Evolutionary conservation across 805 yeast species (phyloP), one percentile per base, ranked within the genome.

Genomic region (Sugiyamaella smithiae): DNA sequence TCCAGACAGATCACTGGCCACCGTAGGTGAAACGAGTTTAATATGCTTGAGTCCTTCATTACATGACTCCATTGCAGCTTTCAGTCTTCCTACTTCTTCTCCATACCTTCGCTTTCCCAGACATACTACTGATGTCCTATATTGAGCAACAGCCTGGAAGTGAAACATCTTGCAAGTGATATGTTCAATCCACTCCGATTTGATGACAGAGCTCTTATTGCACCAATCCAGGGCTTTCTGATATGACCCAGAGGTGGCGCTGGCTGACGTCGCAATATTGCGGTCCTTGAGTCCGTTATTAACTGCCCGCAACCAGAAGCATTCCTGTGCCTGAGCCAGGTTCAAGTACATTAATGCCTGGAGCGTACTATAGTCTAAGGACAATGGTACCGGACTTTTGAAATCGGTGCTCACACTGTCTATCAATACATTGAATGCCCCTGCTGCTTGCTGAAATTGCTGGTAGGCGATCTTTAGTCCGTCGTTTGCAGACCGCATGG

Each of bases 281-380:
- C 83, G 68, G 59, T 85, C 81, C 57, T 81, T 84, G 57, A 78
- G 59, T 9, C 71, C 68, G 19, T 66, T 69, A 14, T 67, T 63
- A 0, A 72, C 65, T 0, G 96, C 88, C 57, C 82, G 82, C 42
- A 77, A 80, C 96, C 97, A 89, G 44, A 84, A 80, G 9, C 80
- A 74, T 60, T 90, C 97, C 65, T 89, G 96, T 0, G 96, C 93
- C 59, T 88, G 96, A 0, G 95, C 93, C 33, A 85, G 61, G 78
- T 78, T 77, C 29, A 88, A 59, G 9, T 62, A 56, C 31, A 73
- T 66, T 46, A 89, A 66, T 14, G 81, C 70, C 9, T 69, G 66
- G 7, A 85, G 58, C 0, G 87, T 78, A 9, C 73, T 72, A 1
- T 49, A 37, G 33, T 78, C 79, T 12, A 86, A 65, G 45, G 80